Evolutionary conservation across 805 yeast species (phyloP).

Genomic region (Tanozyma kutaoensis): DNA sequence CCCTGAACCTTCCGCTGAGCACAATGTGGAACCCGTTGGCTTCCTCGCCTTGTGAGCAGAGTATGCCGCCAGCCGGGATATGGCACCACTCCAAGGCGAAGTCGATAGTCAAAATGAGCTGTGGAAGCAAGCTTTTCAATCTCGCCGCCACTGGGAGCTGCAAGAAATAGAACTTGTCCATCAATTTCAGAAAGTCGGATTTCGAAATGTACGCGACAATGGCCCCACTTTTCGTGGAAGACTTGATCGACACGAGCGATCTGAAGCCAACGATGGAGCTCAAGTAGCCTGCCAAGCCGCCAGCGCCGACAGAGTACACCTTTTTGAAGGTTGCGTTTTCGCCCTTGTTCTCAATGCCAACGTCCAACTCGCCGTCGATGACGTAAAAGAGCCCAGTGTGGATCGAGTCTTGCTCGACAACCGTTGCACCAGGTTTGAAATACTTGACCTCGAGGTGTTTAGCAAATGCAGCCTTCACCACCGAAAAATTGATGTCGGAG

Average conservation of each 20-base stretch:
- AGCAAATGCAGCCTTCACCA: constrained; percentile 45
- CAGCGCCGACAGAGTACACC: constrained; percentile 50
- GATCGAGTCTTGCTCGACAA: constrained; percentile 36
- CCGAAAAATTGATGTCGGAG: constrained; percentile 31
- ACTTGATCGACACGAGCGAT: constrained; percentile 60
- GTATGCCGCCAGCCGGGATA: constrained; percentile 67
- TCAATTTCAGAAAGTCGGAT: constrained; percentile 44
- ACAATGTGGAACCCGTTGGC: constrained; percentile 90
- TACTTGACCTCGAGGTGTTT: constrained; percentile 43
- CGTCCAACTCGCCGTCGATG: constrained; percentile 51
- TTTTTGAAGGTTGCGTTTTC: constrained; percentile 12
- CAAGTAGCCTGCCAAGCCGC: constrained; percentile 81
- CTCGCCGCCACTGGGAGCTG: constrained; percentile 68
- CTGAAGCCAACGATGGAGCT: constrained; percentile 70
- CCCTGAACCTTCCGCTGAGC: constrained; percentile 76
- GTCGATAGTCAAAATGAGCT: constrained; percentile 61
- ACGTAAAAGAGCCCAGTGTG: constrained; percentile 72
- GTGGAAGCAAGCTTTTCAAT: constrained; percentile 52
- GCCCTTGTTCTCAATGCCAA: background rate
- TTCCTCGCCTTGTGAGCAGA: constrained; percentile 70
- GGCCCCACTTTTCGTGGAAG: constrained; percentile 48
- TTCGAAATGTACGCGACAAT: constrained; percentile 54
- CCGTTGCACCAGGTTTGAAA: constrained; percentile 33
- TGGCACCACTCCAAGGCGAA: constrained; percentile 95
- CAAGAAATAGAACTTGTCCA: constrained; percentile 66